Evolutionary conservation across 2,329 filamentous ascomycete species (phyloP).

Genomic region (Didymella segeticola): DNA sequence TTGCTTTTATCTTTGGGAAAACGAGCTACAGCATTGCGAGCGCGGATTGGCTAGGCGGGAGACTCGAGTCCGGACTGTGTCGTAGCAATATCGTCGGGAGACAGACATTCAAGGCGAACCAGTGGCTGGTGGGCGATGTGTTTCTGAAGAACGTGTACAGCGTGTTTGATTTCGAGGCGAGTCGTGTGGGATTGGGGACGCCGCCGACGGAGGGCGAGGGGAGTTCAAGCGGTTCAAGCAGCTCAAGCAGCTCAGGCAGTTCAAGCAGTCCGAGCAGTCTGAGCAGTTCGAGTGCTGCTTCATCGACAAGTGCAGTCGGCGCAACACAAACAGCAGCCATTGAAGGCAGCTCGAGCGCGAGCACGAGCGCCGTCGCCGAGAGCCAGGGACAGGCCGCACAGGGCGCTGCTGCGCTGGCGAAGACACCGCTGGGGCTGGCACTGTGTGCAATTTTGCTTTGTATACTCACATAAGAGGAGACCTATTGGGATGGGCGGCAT

Average conservation of each 20-base stretch:
- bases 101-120: constrained; percentile 65
- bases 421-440: not conserved
- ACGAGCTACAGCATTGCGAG: constrained; percentile 70
- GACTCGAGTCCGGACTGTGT: constrained; percentile 50
- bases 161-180: constrained; percentile 78
- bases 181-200: constrained; percentile 62
- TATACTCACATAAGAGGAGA: constrained; percentile 8
- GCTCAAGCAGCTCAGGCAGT: constrained; percentile 4
- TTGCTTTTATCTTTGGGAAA: constrained; percentile 73
- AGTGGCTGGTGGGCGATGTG: constrained; percentile 84
- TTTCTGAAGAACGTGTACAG: constrained; percentile 91
- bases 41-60: constrained; percentile 72
- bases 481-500: no score
- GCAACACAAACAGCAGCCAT: constrained; percentile 5
- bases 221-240: no score
- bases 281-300: not conserved
- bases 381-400: constrained; percentile 8
- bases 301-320: not conserved
- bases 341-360: constrained; percentile 1
- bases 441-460: not conserved
- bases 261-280: no score
- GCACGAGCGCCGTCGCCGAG: constrained; percentile 3
- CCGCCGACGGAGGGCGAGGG: constrained; percentile 20
- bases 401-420: not conserved
- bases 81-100: constrained; percentile 77